Evolutionary conservation across 768 basidiomycete genomes (phyloP).

Genomic region (Rossbeevera mucosa): DNA sequence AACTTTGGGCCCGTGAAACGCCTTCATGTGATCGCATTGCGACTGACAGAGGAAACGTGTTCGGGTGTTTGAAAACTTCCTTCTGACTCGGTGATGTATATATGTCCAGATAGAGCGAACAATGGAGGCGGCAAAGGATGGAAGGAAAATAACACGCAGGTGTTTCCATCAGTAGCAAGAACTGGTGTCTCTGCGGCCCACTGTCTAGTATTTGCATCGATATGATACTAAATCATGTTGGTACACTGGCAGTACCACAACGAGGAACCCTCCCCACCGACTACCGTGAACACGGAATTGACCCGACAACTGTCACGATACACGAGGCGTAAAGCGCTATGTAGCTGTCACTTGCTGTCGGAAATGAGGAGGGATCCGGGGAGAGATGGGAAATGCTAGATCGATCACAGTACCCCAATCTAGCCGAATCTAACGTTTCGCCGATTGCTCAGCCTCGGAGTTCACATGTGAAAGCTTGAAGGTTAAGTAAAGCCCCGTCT

Average conservation of each 20-base stretch:
- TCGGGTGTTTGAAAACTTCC: neutral
- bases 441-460: neutral
- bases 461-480: neutral
- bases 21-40: neutral
- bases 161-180: too few species aligned
- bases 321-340: neutral
- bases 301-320: neutral
- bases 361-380: neutral
- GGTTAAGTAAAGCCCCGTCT: neutral
- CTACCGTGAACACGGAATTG: neutral
- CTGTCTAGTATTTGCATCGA: neutral
- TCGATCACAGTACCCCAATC: neutral
- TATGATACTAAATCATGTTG: neutral
- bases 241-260: too few species aligned
- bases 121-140: constrained; percentile 2
- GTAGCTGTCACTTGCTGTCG: neutral
- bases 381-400: neutral
- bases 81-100: neutral
- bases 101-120: constrained; percentile 9
- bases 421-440: neutral
- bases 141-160: neutral
- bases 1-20: neutral
- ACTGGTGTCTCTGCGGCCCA: neutral
- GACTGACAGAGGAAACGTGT: neutral
- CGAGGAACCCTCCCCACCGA: too few species aligned